Base-by-base conservation (phyloP, 2,329 filamentous ascomycete genomes). In the Arthrobotrys iridis region DNA sequence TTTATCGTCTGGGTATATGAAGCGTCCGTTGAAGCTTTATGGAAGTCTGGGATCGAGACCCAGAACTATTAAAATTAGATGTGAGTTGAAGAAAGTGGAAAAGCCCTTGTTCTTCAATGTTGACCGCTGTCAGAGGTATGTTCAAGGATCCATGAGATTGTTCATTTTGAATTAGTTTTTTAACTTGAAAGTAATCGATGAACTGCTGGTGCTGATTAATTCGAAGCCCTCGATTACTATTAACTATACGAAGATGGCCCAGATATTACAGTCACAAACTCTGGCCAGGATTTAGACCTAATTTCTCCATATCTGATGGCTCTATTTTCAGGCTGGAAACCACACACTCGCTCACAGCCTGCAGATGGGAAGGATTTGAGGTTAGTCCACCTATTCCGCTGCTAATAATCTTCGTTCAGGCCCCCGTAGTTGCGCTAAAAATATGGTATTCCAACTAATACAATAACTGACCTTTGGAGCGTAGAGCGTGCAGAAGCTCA, bases 101-200 rank as follows among this genome's bases (percentile, higher is more conserved):
- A 26, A 50, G 11, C 3, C 15, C 8, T 18, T 30, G 22, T 15
- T 22, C 4, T 18, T 50, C 1, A 4, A 50, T 15, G 4, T 50
- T 8, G 24, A 15, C 13, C 20, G 1, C 10, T 3, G 20, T 11
- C 8, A 22, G 24, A 22, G 3, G 20, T 22, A 22, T 57, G 15
- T 8, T 8, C 13, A 43, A 18, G 2, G 7, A 4, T 20, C 11
- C 18, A 2, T 18, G 1, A 6, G 40, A 20, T 22, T 20, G 15
- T 43, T 43, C 15, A 15, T 50, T 1, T 5, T 35, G 10, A 37
- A 37, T 8, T 4, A 57, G 22, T 13, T 37, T 18, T 11, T 20
- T 20, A n/a, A n/a, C n/a, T n/a, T n/a, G n/a, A 18, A 57, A 57
- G 28, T 57, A 57, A 15, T 57, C 50, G 30, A 57, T 57, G 20